Evolutionary conservation across 106 monocot species (phyloP).

Genomic region (Platanthera zijinensis): DNA sequence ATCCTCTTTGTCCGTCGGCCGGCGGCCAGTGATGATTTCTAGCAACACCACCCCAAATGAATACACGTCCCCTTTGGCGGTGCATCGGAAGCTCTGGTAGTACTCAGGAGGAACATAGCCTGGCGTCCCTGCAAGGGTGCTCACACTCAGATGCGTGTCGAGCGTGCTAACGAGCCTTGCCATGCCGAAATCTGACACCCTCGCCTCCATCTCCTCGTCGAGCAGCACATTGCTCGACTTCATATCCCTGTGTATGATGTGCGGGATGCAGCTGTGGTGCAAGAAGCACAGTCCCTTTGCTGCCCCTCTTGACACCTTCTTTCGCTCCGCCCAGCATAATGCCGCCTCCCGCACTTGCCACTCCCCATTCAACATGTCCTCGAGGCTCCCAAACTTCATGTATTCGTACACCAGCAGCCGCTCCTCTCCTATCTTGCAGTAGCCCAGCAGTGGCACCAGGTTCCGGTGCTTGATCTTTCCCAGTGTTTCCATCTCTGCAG

Average conservation of each 20-base stretch:
- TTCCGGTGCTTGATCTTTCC: slow-evolving; percentile 84
- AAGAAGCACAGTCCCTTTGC: slow-evolving; percentile 74
- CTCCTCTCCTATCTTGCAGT: slow-evolving; percentile 80
- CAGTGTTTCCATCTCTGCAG: slow-evolving; percentile 87
- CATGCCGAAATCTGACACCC: slow-evolving; percentile 85
- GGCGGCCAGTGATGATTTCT: slow-evolving; percentile 58
- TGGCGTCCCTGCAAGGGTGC: slow-evolving; percentile 72
- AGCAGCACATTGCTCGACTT: slow-evolving; percentile 80
- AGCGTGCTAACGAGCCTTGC: slow-evolving; percentile 72
- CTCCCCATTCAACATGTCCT: slow-evolving; percentile 53
- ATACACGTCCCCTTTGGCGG: slow-evolving; percentile 68
- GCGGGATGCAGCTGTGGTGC: slow-evolving; percentile 84
- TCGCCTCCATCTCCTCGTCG: slow-evolving; percentile 62
- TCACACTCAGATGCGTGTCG: slow-evolving; percentile 81
- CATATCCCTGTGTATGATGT: slow-evolving; percentile 86
- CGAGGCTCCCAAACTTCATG: slow-evolving; percentile 71
- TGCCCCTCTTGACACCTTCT: slow-evolving; percentile 54
- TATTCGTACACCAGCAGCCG: slow-evolving; percentile 69
- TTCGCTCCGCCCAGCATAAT: slow-evolving; percentile 54
- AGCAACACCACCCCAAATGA: slow-evolving; percentile 77
- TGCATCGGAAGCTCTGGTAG: slow-evolving; percentile 85
- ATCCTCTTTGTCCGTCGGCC: slow-evolving; percentile 72
- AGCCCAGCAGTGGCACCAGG: slow-evolving; percentile 72
- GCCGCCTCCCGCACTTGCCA: not conserved
- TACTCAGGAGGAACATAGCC: slow-evolving; percentile 86